Evolutionary conservation across 1,284 basidiomycete genomes (phyloP), one percentile per base, ranked within the genome.

Genomic region (Coriolopsis trogii): DNA sequence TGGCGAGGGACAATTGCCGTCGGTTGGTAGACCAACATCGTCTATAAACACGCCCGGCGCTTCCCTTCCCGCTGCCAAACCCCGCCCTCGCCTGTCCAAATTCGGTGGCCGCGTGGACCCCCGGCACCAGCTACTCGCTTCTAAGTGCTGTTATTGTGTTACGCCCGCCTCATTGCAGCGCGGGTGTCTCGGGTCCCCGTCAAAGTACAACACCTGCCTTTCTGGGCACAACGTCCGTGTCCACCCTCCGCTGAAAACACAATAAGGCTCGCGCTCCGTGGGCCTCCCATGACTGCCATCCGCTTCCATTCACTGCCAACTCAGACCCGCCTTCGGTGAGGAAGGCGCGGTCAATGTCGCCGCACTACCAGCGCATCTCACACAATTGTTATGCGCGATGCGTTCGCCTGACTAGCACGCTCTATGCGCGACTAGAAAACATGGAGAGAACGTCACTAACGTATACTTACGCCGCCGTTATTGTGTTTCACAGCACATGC

Each of bases 1-100:
- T 42, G 48, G 41, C 48, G 56, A 59, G 51, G 59, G 57, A 64
- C 62, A 64, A 64, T 64, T 59, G 59, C 42, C 52, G 53, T 55
- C 59, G 56, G 37, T 45, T 59, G 26, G 45, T 18, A 55, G 28
- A 50, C 46, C 55, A 56, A 56, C 55, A 53, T 51, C 40, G 57
- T 54, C 58, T 63, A 63, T 63, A 63, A 63, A 63, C 60, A 60
- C 48, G 46, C 21, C 30, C 36, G 49, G 53, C 53, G 53, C 38
- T 26, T 53, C 31, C 24, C 23, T 16, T 15, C 36, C 30, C 28
- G 28, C 36, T 37, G 30, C 34, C 51, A 53, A 56, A 51, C 46
- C 38, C 41, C 43, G 39, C 34, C 40, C 41, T 47, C 46, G 47
- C 42, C 43, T 53, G 44, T 46, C 44, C 46, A 56, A 40, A 24